phyloP scores from a whole-genome alignment of 2,329 filamentous ascomycete genomes.

The Boeremia lycopersici region DNA sequence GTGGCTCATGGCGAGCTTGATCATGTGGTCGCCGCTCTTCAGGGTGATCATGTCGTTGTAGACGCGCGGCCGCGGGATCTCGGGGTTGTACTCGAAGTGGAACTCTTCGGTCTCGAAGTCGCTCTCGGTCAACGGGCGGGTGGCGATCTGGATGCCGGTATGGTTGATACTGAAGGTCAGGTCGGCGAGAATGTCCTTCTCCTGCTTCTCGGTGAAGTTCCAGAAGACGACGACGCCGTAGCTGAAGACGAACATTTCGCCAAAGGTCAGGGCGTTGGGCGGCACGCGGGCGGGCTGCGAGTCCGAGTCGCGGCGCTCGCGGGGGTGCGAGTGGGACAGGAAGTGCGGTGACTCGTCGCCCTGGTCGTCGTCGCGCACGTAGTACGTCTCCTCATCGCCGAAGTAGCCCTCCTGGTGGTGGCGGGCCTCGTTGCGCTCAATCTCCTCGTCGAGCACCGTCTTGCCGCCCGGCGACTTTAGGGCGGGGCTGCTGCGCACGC shows the following conservation, averaged over 20 bases:
- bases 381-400: conserved; percentile 70
- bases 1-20: conserved; percentile 96
- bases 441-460: conserved; percentile 90
- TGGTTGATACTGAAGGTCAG: conserved; percentile 83
- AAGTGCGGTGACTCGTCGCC: conserved; percentile 21
- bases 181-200: conserved; percentile 95
- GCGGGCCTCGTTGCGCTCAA: conserved; percentile 87
- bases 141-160: conserved; percentile 70
- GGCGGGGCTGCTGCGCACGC: conserved; percentile 86
- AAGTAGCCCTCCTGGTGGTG: conserved; percentile 93
- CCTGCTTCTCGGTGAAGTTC: conserved; percentile 96
- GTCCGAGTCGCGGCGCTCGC: conserved; percentile 28
- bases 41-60: conserved; percentile 99
- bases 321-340: conserved; percentile 9
- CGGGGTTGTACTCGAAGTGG: conserved; percentile 93
- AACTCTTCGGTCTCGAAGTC: conserved; percentile 99
- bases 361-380: conserved; percentile 43
- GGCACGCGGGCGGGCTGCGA: conserved; percentile 58
- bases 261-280: conserved; percentile 77
- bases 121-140: conserved; percentile 79
- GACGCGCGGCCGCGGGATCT: conserved; percentile 84
- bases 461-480: conserved; percentile 92
- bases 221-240: conserved; percentile 98
- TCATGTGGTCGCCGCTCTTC: conserved; percentile 95
- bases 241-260: conserved; percentile 95